Evolutionary conservation across 495 filamentous ascomycete genomes (phyloP).

Genomic region (Clavariopsis aquatica): DNA sequence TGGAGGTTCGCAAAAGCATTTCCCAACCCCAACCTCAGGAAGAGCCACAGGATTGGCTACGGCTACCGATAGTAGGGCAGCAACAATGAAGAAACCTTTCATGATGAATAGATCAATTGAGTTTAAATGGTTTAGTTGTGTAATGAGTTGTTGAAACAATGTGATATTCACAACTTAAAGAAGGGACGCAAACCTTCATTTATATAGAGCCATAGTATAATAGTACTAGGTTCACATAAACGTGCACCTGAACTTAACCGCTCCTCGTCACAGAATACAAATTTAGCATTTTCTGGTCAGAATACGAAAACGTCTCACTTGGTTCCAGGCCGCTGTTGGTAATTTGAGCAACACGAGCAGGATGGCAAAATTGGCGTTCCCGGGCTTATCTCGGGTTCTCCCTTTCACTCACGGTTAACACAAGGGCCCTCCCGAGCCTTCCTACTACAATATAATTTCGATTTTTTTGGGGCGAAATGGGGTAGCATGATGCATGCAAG

Average conservation of each 20-base stretch:
- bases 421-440: neutral
- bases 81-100: constrained; percentile 8
- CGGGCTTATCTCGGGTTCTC: neutral
- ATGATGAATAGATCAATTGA: constrained; percentile 8
- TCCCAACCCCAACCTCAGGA: neutral
- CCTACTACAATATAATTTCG: neutral
- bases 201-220: neutral
- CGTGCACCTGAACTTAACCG: too few relatives aligned
- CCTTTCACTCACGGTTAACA: neutral
- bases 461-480: too few relatives aligned
- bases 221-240: too few relatives aligned
- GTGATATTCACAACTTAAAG: neutral
- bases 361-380: too few relatives aligned
- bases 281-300: neutral
- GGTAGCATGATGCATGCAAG: too few relatives aligned
- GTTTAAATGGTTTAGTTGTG: neutral
- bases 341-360: too few relatives aligned
- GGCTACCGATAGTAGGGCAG: constrained; percentile 8
- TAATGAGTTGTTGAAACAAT: neutral
- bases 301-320: neutral
- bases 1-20: constrained; percentile 6
- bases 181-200: neutral
- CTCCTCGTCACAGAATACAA: too few relatives aligned
- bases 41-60: constrained; percentile 3
- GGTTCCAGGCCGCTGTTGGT: neutral